Evolutionary conservation across 805 yeast species (phyloP).

Genomic region (Yarrowia porcina): DNA sequence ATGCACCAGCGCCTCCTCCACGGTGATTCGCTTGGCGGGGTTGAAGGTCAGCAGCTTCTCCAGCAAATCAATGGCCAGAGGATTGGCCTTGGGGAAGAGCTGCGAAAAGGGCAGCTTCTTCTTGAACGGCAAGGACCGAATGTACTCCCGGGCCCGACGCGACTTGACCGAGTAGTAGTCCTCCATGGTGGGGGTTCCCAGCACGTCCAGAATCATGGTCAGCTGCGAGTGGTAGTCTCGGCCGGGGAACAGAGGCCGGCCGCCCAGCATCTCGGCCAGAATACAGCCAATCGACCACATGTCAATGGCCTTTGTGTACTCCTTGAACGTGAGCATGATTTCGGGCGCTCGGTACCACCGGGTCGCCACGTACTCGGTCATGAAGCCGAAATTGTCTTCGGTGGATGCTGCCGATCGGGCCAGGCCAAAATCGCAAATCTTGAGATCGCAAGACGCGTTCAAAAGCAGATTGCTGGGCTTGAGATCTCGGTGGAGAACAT

Average conservation of each 20-base stretch:
- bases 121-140: slow-evolving; percentile 70
- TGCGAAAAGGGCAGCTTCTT: slow-evolving; percentile 56
- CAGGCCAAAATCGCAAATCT: slow-evolving; percentile 90
- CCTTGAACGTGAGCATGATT: slow-evolving; percentile 90
- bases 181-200: slow-evolving; percentile 84
- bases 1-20: slow-evolving; percentile 77
- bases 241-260: slow-evolving; percentile 89
- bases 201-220: slow-evolving; percentile 73
- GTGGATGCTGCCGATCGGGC: slow-evolving; percentile 60
- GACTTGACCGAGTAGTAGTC: slow-evolving; percentile 58
- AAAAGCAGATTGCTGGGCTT: slow-evolving; percentile 85
- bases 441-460: slow-evolving; percentile 90
- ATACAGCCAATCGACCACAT: slow-evolving; percentile 98
- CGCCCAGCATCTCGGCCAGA: slow-evolving; percentile 81
- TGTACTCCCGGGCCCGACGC: slow-evolving; percentile 83
- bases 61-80: slow-evolving; percentile 65
- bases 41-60: slow-evolving; percentile 75
- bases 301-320: slow-evolving; percentile 92
- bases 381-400: slow-evolving; percentile 68
- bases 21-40: slow-evolving; percentile 78
- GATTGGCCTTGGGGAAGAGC: slow-evolving; percentile 48
- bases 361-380: slow-evolving; percentile 98
- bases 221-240: slow-evolving; percentile 90
- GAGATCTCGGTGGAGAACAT: slow-evolving; percentile 87
- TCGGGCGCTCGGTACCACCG: slow-evolving; percentile 98